phyloP scores from a whole-genome alignment of 257 asterid genomes.

The Parsonsia alboflavescens region DNA sequence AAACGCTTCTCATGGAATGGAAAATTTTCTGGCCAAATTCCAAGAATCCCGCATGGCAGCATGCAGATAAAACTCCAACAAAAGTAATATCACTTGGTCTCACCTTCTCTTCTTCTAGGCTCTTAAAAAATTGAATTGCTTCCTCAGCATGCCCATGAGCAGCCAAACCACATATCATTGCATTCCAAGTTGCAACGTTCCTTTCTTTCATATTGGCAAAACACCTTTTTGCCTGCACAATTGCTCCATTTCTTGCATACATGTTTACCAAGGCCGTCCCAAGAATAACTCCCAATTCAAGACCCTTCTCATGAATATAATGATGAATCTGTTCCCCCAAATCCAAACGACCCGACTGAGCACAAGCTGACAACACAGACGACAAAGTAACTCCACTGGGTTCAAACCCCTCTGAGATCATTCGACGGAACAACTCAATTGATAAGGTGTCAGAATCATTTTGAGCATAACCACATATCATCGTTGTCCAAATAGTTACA shows the following conservation, averaged over 20 bases:
- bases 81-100: constrained; percentile 62
- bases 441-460: constrained; percentile 40
- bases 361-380: constrained; percentile 80
- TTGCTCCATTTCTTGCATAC: constrained; percentile 78
- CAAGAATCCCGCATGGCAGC: constrained; percentile 73
- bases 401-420: constrained; percentile 50
- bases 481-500: constrained; percentile 72
- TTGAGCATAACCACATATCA: constrained; percentile 83
- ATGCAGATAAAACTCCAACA: constrained; percentile 74
- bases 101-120: constrained; percentile 38
- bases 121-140: constrained; percentile 49
- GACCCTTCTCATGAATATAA: constrained; percentile 45
- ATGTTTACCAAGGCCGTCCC: constrained; percentile 86
- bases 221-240: constrained; percentile 47
- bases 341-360: constrained; percentile 64
- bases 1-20: constrained; percentile 44
- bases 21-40: constrained; percentile 56
- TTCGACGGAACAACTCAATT: constrained; percentile 45
- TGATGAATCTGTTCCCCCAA: constrained; percentile 62
- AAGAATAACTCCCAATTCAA: constrained; percentile 57
- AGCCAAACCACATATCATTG: constrained; percentile 79
- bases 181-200: constrained; percentile 79
- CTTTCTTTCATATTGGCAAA: constrained; percentile 46
- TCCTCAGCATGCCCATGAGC: constrained; percentile 66
- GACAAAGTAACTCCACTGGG: constrained; percentile 55